Evolutionary conservation across 148 eudicot genomes (phyloP).

Genomic region (Suaeda aralocaspica): DNA sequence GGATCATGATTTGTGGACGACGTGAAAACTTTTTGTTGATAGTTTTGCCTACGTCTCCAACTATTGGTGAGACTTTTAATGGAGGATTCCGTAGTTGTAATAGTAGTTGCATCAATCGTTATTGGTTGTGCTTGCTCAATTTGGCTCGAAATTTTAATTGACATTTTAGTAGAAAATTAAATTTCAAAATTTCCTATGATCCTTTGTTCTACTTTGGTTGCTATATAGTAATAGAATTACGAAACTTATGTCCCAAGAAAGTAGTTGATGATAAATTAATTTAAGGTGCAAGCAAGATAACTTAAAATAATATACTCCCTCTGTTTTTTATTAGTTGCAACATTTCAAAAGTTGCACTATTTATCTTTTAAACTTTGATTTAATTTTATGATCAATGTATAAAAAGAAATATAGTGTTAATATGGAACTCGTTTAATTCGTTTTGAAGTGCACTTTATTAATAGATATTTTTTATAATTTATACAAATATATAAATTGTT

Average conservation of each 20-base stretch:
- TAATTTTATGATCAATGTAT: too few species aligned
- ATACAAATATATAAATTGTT: too few species aligned
- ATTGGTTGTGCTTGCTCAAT: neutral
- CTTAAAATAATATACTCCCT: too few species aligned
- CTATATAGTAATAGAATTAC: neutral
- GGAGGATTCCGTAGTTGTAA: conserved; percentile 17
- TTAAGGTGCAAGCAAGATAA: conserved; percentile 10
- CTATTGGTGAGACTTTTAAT: conserved; percentile 31
- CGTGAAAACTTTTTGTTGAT: neutral
- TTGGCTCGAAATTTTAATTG: neutral
- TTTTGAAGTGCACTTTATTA: too few species aligned
- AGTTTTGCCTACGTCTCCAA: conserved; percentile 29
- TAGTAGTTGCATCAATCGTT: neutral
- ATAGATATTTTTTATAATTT: too few species aligned
- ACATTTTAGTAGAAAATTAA: neutral
- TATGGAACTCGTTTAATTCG: too few species aligned
- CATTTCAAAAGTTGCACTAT: too few species aligned
- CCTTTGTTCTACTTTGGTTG: neutral
- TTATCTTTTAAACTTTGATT: too few species aligned
- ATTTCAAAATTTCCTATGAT: too few species aligned
- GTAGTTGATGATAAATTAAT: neutral
- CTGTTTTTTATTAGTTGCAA: too few species aligned
- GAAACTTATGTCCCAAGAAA: neutral
- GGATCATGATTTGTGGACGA: conserved; percentile 5
- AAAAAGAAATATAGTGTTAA: too few species aligned